phyloP scores from a whole-genome alignment of 2,329 filamentous ascomycete species.

The Penicillium sp. region DNA sequence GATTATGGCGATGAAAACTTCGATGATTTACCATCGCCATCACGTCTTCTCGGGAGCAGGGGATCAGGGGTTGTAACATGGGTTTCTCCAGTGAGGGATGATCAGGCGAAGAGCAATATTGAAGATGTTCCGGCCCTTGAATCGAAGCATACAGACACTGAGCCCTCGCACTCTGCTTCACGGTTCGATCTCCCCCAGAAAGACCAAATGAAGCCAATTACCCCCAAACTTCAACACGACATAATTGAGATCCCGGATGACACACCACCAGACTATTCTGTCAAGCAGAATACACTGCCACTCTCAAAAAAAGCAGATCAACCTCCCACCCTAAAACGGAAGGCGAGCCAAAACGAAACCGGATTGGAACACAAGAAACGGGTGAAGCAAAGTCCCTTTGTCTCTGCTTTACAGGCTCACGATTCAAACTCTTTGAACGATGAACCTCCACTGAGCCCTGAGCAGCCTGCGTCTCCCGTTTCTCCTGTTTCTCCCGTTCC shows the following conservation, averaged over 20 bases:
- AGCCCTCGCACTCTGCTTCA: not conserved
- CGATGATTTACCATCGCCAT: slow-evolving; percentile 41
- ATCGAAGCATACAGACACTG: not conserved
- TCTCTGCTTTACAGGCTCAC: not conserved
- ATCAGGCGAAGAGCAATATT: not conserved
- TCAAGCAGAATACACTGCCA: not conserved
- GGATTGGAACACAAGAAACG: not conserved
- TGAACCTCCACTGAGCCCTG: not conserved
- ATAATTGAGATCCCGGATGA: slow-evolving; percentile 10
- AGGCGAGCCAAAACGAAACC: not conserved
- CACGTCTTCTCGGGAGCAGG: slow-evolving; percentile 19
- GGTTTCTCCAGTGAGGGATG: not conserved
- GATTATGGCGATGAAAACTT: slow-evolving; percentile 35
- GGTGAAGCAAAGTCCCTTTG: not conserved
- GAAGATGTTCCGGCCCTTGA: not conserved
- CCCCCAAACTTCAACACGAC: not conserved
- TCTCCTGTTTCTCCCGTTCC: not conserved
- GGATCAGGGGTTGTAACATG: not conserved
- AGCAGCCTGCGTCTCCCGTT: not conserved
- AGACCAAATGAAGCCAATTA: not conserved
- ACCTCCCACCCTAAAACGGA: slow-evolving; percentile 4
- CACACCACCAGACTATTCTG: not conserved
- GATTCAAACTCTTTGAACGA: not conserved
- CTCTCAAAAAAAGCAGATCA: not conserved
- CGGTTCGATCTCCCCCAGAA: not conserved